Evolutionary conservation across 176 grass and related monocot species (phyloP).

Genomic region (Stipa capillata): DNA sequence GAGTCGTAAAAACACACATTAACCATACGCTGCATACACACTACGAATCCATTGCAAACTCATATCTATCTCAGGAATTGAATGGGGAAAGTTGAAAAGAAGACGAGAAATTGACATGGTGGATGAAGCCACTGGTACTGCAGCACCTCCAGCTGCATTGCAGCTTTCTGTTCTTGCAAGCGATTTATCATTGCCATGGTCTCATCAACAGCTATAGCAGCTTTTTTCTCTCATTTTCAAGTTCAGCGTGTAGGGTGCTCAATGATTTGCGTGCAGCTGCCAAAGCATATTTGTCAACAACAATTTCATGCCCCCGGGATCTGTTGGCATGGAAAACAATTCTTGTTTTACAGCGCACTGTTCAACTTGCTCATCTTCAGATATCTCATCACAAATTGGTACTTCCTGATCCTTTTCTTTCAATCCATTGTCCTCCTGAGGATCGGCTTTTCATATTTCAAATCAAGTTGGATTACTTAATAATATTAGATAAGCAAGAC

Average conservation of each 20-base stretch:
- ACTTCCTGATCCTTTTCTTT: conserved; percentile 26
- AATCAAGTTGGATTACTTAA: conserved; percentile 16
- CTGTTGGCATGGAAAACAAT: not conserved
- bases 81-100: no score
- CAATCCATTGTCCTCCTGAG: conserved; percentile 29
- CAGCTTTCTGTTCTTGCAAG: conserved; percentile 99
- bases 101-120: no score
- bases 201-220: conserved; percentile 85
- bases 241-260: conserved; percentile 62
- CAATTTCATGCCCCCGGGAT: conserved; percentile 16
- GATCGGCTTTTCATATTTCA: conserved; percentile 36
- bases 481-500: conserved; percentile 8
- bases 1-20: no score
- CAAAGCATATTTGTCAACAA: conserved; percentile 42
- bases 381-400: no score
- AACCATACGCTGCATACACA: no score
- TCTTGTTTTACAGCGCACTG: not conserved
- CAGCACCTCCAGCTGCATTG: conserved; percentile 98
- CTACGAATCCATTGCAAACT: no score
- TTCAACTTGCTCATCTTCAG: conserved; percentile 40
- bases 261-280: conserved; percentile 51
- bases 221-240: conserved; percentile 87
- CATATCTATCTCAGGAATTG: no score
- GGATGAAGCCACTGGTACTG: conserved; percentile 95
- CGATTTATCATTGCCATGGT: conserved; percentile 99